Conservation (phyloP, 441 rosid species). For the Breynia disticha region DNA sequence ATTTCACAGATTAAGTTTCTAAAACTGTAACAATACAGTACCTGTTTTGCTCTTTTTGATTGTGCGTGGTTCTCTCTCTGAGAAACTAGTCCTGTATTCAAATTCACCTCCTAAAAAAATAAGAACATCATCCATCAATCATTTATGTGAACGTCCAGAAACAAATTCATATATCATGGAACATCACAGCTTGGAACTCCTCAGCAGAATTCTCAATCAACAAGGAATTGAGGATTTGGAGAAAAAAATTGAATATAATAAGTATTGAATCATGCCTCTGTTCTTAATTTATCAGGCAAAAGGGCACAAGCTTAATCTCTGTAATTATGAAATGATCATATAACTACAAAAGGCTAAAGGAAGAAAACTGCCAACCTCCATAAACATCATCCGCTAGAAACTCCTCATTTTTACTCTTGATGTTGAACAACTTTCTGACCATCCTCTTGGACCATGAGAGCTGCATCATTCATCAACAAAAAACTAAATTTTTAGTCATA, state of each 20-base stretch:
- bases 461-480: slow-evolving; percentile 29
- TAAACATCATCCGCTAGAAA: slow-evolving; percentile 69
- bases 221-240: slow-evolving; percentile 10
- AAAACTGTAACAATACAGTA: slow-evolving; percentile 12
- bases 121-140: slow-evolving; percentile 8
- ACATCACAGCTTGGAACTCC: too few relatives aligned
- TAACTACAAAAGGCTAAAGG: background rate
- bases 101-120: slow-evolving; percentile 52
- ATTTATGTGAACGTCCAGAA: too few relatives aligned
- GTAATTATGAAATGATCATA: background rate
- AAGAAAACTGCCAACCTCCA: slow-evolving; percentile 42
- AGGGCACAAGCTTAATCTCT: too few relatives aligned
- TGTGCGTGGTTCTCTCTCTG: slow-evolving; percentile 77
- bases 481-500: slow-evolving; percentile 1
- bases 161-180: too few relatives aligned
- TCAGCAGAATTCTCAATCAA: slow-evolving; percentile 9
- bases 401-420: slow-evolving; percentile 78
- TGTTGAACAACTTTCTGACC: slow-evolving; percentile 90
- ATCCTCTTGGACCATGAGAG: slow-evolving; percentile 92
- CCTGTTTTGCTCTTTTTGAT: slow-evolving; percentile 81
- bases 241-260: slow-evolving; percentile 7
- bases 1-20: background rate
- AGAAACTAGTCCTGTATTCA: slow-evolving; percentile 67
- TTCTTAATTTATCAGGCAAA: background rate
- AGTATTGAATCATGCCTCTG: background rate